Evolutionary conservation across 805 yeast genomes (phyloP), one percentile per base, ranked within the genome.

Genomic region (Lipomyces lipofer): DNA sequence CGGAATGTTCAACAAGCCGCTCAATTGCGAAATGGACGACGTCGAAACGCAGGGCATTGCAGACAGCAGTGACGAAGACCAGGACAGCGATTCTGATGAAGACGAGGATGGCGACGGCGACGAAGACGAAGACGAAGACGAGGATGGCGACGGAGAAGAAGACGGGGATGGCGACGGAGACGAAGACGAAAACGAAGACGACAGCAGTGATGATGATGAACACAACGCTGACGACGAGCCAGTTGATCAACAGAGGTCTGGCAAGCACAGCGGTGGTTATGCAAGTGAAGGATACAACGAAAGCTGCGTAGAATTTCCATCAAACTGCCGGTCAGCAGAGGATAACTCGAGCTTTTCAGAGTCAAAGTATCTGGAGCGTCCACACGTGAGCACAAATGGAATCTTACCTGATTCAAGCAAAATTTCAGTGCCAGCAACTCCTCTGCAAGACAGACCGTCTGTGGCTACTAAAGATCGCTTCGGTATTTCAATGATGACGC

Each of bases 1-100:
- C 58, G 78, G 80, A 13, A 86, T 89, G 89, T 86, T 88, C 67
- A 87, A 85, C 64, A 81, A 78, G 46, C 80, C 81, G 0, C 69
- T 75, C 2, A 60, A 64, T 9, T 52, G 59, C 33, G 62, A 57
- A 39, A 56, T 52, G 17, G 63, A 57, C 13, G 62, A 59, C 19
- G 44, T 40, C 3, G 50, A 36, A 3, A 28, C 33, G 6, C 42
- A 43, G 10, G 51, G 49, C n/a, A 24, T 43, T 25, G 29, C 55
- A 2, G 55, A 53, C 12, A 52, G 55, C 9, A 44, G 49, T 24
- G 60, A 60, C 12, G 66, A 56, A 17, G 63, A 63, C 32, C 65
- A 63, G 19, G 64, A 57, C 10, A 60, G 60, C 30, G 63, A 58
- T 40, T 64, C 60, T 21, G 59, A 64, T 10, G 62, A 63, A 7